Base-by-base conservation (phyloP, 768 basidiomycete species). In the Podaxis sp. region DNA sequence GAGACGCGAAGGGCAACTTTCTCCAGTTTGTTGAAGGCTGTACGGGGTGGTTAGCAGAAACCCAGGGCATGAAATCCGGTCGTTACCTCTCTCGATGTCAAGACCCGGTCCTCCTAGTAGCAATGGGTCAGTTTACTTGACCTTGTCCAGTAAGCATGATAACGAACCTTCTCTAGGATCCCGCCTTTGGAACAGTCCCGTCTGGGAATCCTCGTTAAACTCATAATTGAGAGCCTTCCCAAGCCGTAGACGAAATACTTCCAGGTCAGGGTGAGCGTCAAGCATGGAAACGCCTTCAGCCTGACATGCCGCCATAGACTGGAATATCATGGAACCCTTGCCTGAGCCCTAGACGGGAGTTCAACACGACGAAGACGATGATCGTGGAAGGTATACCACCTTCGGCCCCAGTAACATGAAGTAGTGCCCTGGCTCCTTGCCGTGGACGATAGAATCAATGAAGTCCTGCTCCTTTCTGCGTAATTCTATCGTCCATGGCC, bases 191-290 rank as follows among this genome's bases (percentile, higher is more conserved):
- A 95, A 95, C 22, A 96, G 74, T 7, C 87, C 88, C 2, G 85
- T 87, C 72, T 92, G 90, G 26, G 87, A 88, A 71, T 92, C 90
- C 75, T 92, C 91, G 65, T 90, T 87, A 76, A 82, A 95, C 71
- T 96, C 94, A 69, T 87, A 94, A 68, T 94, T 92, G 46, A 95
- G 75, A 11, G 91, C 87, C 73, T 93, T 93, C 52, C 94, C 94
- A 26, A 96, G 80, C 46, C 93, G 86, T 44, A 95, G 80, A 61
- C 89, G 82, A 76, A 96, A 93, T 36, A 95, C 90, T 72, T 94
- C 91, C 17, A 95, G 79, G 74, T 94, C 91, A 19, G 90, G 90
- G 73, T 94, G 92, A 13, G 89, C 93, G 71, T 92, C 91, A 69
- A 87, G 89, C 77, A 93, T 82, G 8, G 88, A 84, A 28, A 90